These are phyloP conservation scores for Podaxis sp. DNA, from an alignment of 768 basidiomycete genomes.

Conservation along the genomic window DNA sequence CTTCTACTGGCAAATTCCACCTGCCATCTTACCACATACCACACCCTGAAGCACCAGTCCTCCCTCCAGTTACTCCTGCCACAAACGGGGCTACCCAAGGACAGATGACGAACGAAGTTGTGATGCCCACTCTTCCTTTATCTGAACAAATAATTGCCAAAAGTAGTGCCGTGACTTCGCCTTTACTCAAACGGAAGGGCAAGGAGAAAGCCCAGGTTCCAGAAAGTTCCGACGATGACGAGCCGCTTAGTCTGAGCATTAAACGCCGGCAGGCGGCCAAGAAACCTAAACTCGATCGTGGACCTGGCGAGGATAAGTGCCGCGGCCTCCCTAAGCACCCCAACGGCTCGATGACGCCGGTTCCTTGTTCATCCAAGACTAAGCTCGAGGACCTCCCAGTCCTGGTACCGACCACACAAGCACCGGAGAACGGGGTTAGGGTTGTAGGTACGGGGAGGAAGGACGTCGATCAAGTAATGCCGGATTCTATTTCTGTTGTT, in stretches of 20 bases:
- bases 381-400: neutral
- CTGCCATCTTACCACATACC: neutral
- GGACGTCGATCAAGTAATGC: neutral
- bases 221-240: neutral
- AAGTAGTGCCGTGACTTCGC: neutral
- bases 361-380: conserved; percentile 2
- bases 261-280: neutral
- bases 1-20: neutral
- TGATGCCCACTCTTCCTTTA: neutral
- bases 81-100: neutral
- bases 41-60: neutral
- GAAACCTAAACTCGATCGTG: neutral
- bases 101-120: neutral
- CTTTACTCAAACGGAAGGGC: neutral
- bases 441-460: neutral
- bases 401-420: neutral
- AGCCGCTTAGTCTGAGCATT: neutral
- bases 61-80: neutral
- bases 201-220: neutral
- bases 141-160: neutral
- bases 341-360: neutral
- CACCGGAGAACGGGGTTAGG: neutral
- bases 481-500: neutral
- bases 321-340: neutral
- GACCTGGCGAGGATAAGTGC: neutral